phyloP scores from a whole-genome alignment of 2,329 filamentous ascomycete genomes.

The Fusarium sp. region DNA sequence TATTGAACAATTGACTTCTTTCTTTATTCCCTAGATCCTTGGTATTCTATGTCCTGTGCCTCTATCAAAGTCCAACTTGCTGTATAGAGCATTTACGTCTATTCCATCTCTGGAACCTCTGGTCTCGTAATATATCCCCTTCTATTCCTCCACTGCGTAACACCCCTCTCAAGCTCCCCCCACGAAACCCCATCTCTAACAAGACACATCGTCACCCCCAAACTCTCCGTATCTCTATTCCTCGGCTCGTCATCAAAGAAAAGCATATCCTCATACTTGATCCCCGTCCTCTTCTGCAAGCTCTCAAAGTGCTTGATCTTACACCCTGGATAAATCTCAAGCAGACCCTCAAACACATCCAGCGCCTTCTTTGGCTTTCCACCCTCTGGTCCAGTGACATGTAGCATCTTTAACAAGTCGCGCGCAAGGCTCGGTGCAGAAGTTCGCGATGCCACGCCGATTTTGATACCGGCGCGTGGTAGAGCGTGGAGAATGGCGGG shows the following conservation, averaged over 20 bases:
- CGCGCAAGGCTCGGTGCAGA: slow-evolving; percentile 80
- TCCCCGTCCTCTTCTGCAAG: slow-evolving; percentile 74
- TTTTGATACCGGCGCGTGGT: slow-evolving; percentile 52
- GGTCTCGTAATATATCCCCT: slow-evolving; percentile 56
- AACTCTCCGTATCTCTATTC: slow-evolving; percentile 80
- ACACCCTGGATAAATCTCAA: slow-evolving; percentile 77
- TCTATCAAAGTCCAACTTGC: not conserved
- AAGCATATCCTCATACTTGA: slow-evolving; percentile 84
- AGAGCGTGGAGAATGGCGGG: slow-evolving; percentile 73
- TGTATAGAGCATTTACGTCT: rapidly evolving
- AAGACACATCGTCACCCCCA: slow-evolving; percentile 87
- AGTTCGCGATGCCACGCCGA: slow-evolving; percentile 85
- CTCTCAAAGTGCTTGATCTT: slow-evolving; percentile 88
- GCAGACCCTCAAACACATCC: slow-evolving; percentile 66
- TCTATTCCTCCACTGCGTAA: slow-evolving; percentile 82
- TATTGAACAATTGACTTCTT: not conserved
- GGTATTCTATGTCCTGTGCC: not conserved
- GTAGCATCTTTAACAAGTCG: slow-evolving; percentile 80
- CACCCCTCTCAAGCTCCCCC: slow-evolving; percentile 80
- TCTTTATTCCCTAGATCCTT: not conserved
- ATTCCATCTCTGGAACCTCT: slow-evolving; percentile 10
- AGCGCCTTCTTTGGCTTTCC: slow-evolving; percentile 55
- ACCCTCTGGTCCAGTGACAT: slow-evolving; percentile 51
- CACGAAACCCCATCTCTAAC: slow-evolving; percentile 82
- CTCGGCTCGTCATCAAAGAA: slow-evolving; percentile 95